Percentiles rank a stretch among this genome's conserved stretches.
Conservation (phyloP, 2,329 filamentous ascomycete genomes). For the Trichophyton rubrum region DNA sequence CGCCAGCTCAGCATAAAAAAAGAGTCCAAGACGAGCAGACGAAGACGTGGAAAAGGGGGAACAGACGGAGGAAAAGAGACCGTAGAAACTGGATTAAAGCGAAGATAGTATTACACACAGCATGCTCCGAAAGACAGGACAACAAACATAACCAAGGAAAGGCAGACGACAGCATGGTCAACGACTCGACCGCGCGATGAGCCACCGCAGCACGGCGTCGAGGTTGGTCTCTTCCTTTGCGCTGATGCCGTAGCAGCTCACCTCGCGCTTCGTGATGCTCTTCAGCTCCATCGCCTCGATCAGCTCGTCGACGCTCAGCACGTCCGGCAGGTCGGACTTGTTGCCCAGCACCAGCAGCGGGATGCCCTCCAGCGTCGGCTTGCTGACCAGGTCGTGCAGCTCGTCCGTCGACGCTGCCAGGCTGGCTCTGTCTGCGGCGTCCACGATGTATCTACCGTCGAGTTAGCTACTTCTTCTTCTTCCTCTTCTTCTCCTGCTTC, state of each 20-base stretch:
- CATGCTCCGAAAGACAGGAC: neutral
- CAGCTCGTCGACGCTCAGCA: constrained; percentile 83
- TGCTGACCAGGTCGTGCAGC: constrained; percentile 75
- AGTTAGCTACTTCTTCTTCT: neutral
- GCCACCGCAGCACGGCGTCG: constrained; percentile 90
- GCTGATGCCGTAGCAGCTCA: constrained; percentile 97
- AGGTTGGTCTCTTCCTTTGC: constrained; percentile 98
- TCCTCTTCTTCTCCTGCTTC: neutral
- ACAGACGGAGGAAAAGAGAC: neutral
- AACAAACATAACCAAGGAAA: neutral
- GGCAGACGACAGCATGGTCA: constrained; percentile 29
- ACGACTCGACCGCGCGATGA: constrained; percentile 77
- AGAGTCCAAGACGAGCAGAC: neutral
- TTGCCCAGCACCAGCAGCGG: constrained; percentile 90
- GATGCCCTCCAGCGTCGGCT: constrained; percentile 74
- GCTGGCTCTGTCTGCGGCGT: constrained; percentile 74
- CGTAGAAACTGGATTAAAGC: neutral
- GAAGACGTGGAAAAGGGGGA: neutral
- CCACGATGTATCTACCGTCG: constrained; percentile 67
- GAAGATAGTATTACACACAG: neutral
- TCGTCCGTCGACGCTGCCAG: constrained; percentile 82
- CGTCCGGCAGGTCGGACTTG: constrained; percentile 89
- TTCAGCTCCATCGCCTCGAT: constrained; percentile 89
- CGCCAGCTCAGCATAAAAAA: neutral
- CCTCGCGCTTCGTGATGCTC: constrained; percentile 77